Evolutionary conservation across 2,329 filamentous ascomycete species (phyloP), one percentile per base, ranked within the genome.

Genomic region (Fusarium longipes): DNA sequence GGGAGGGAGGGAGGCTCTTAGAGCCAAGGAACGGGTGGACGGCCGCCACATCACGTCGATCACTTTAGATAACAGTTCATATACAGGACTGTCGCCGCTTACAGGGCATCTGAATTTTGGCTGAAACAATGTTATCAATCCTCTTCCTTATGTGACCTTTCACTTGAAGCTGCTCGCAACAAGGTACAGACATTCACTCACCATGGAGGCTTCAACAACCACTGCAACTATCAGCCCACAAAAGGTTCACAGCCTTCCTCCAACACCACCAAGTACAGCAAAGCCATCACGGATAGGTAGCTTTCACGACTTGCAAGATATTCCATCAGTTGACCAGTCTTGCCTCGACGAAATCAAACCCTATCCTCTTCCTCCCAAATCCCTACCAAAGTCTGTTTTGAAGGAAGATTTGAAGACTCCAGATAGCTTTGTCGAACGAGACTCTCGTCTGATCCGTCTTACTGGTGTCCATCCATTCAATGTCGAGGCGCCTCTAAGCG

Each of bases 381-480:
- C 87, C 7, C 84, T 77, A 45, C 82, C 87, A 6, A 88, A 85
- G 45, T 80, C 84, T 39, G 86, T 96, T 14, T 82, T 96, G 8
- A 82, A 88, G n/a, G 80, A 92, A 73, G 93, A 97, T 75, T 83
- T 91, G 66, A 90, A 91, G 65, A 97, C 93, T 1, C 94, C 94
- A 10, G 94, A 97, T 74, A 82, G 79, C 68, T 92, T 95, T 81
- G 91, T 97, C 20, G 84, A 89, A 22, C 85, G 94, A 76, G 93
- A 97, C 78, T 83, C 91, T 1, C 86, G 93, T 38, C 82, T 97
- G 17, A 96, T 97, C 67, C 87, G 94, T 49, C 82, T 97, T 15
- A 97, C 94, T 12, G 94, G 94, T 24, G 86, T 92, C 8, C 94
- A 97, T 77, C 94, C 94, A 1, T 97, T 96, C 82, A 97, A 97